Evolutionary conservation across 2,329 filamentous ascomycete species (phyloP), one percentile per base, ranked within the genome.

Genomic region (Colletotrichum musicola): DNA sequence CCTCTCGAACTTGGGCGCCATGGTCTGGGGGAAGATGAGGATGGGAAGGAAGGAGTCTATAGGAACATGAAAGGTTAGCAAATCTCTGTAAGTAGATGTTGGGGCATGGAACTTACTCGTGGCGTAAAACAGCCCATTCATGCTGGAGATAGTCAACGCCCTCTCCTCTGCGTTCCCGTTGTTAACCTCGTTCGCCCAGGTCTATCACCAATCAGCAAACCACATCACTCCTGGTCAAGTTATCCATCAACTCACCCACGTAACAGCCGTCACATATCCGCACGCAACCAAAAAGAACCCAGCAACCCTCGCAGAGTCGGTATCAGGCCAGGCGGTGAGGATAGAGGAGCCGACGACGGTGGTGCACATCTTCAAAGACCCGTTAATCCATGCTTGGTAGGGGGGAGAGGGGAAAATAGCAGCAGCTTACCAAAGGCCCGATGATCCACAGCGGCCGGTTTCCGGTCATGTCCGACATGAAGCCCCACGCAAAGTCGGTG

Each of bases 131-230:
- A 79, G 61, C 9, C 75, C 75, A 51, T 78, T 78, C 76, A 79
- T 78, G 61, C 73, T 76, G 35, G 73, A 75, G 30, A 77, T 75
- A 3, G 77, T 74, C 14, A 79, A 59, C 10, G 77, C 77, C 14
- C 77, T 68, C 57, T 78, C 76, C 58, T 78, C 76, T 2, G 75
- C 76, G 53, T 78, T 73, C 2, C 73, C 74, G 2, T 74, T 74
- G 35, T 76, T 78, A 25, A 78, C 71, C 56, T 78, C 77, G 44
- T 77, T 77, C 3, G 75, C 77, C 77, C 77, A 79, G 2, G 77
- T 76, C 55, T 76, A 73, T 47, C 72, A 44, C 49, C 13, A 55
- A 20, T 56, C 6, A 64, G 62, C 6, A 14, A 0, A 0, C 4
- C 0, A 9, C 22, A 4, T 4, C 4, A 14, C 27, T 30, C 6